These are phyloP conservation scores for Aaosphaeria arxii DNA, from an alignment of 2,329 filamentous ascomycete genomes.

Conservation along the genomic window DNA sequence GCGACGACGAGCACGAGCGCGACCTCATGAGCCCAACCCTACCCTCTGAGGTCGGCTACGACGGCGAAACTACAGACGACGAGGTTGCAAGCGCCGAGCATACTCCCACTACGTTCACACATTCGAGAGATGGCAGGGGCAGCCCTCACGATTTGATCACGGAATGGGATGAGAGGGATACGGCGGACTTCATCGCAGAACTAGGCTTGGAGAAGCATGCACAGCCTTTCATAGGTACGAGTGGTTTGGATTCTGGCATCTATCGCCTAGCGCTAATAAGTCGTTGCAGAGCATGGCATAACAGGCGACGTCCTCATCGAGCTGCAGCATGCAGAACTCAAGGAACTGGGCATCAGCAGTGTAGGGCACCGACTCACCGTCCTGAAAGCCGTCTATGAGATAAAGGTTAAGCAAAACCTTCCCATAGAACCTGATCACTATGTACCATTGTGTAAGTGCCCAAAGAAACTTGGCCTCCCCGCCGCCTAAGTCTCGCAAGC, in stretches of 20 bases:
- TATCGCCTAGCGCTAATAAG: neutral
- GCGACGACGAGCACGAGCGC: conserved; percentile 80
- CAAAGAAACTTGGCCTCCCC: conserved; percentile 11
- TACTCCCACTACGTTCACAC: conserved; percentile 75
- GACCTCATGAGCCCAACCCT: conserved; percentile 66
- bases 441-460: conserved; percentile 75
- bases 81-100: conserved; percentile 70
- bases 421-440: conserved; percentile 92
- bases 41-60: conserved; percentile 53
- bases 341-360: conserved; percentile 89
- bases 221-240: conserved; percentile 75
- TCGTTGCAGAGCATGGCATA: conserved; percentile 77
- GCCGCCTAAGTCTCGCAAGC: conserved; percentile 3
- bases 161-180: conserved; percentile 82
- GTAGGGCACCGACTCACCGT: conserved; percentile 94
- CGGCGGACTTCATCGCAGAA: conserved; percentile 80
- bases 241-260: conserved; percentile 11
- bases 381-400: conserved; percentile 92
- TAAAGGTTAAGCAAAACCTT: conserved; percentile 91
- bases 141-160: conserved; percentile 73
- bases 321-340: conserved; percentile 87
- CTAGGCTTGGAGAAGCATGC: conserved; percentile 81
- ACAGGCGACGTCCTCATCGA: conserved; percentile 87
- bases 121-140: conserved; percentile 60
- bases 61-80: conserved; percentile 66